Evolutionary conservation across 73 alveolate species (phyloP).

Genomic region (Paramecium tetraurelia): DNA sequence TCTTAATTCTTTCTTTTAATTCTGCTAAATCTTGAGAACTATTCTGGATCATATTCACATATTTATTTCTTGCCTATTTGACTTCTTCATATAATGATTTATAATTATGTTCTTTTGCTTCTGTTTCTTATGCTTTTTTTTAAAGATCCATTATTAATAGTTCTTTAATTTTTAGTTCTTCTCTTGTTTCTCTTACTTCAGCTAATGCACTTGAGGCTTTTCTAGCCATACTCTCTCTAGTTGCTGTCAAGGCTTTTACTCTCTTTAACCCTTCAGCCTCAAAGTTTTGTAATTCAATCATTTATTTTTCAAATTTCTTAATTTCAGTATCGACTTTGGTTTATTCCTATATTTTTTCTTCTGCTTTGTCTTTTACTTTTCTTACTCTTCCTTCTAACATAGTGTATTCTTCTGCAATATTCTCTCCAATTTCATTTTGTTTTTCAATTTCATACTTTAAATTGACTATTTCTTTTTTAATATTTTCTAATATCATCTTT

Average conservation of each 20-base stretch:
- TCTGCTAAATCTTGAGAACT: conserved; percentile 95
- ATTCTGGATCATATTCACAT: conserved; percentile 90
- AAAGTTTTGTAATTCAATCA: conserved; percentile 79
- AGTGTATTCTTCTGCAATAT: conserved; percentile 49
- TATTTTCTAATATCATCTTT: conserved; percentile 60
- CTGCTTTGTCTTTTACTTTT: conserved; percentile 57
- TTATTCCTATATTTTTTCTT: conserved; percentile 68
- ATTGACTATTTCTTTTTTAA: conserved; percentile 59
- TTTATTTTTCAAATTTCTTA: conserved; percentile 67
- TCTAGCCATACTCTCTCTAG: conserved; percentile 94
- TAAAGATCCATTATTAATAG: conserved; percentile 87
- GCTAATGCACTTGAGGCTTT: conserved; percentile 93
- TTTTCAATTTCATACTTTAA: conserved; percentile 59
- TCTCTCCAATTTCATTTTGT: conserved; percentile 63
- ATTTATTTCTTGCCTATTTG: conserved; percentile 93
- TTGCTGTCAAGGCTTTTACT: conserved; percentile 83
- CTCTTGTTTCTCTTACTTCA: conserved; percentile 94
- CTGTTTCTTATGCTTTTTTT: conserved; percentile 91
- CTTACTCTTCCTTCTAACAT: conserved; percentile 56
- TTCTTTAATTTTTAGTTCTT: conserved; percentile 94
- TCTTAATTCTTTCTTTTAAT: conserved; percentile 93
- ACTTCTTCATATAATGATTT: conserved; percentile 96
- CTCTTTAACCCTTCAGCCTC: conserved; percentile 80
- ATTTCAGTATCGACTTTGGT: conserved; percentile 58
- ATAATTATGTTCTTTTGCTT: conserved; percentile 85